Evolutionary conservation across 1,284 basidiomycete genomes (phyloP), one percentile per base, ranked within the genome.

Genomic region (Trametes hirsuta): DNA sequence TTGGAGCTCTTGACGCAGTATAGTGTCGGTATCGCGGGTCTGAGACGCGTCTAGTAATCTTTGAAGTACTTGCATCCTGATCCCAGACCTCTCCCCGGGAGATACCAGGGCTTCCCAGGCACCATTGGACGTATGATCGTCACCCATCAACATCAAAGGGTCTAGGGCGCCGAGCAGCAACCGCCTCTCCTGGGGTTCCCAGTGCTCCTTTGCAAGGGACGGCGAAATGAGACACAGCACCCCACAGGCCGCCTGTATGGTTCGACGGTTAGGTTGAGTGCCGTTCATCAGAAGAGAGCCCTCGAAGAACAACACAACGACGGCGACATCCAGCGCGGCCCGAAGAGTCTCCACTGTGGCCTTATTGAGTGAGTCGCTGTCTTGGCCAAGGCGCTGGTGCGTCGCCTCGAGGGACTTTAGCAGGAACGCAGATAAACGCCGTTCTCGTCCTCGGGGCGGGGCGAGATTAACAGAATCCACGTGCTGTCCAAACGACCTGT

Each of bases 221-320:
- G 80, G 74, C 1, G 77, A 71, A 42, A 87, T 69, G 36, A 78
- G 68, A 0, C 70, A 62, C 12, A 88, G 72, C 8, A 92, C 67
- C 65, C 83, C 84, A 67, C 83, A 85, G 0, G 90, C 85, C 1
- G 75, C 77, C 61, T 88, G 85, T 10, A 91, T 71, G 15, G 87
- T 81, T n/a, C 83, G 80, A 49, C 81, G 76, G 63, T 86, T 86
- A 6, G 79, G 75, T 34, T 80, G 77, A 2, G 81, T 83, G 6
- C 89, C 88, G 58, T 92, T 91, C 55, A 84, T 66, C 9, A 81
- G 71, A 6, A 95, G 81, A 0, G 85, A 69, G 0, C 84, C 83
- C 71, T 95, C 90, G 66, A 91, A 95, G 21, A 77, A 75, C 1
- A 96, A 73, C 0, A 85, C 81, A 0, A 81, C 75, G 4, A 93